phyloP scores from a whole-genome alignment of 1,139 yeast genomes.

The Nadsonia commutata region DNA sequence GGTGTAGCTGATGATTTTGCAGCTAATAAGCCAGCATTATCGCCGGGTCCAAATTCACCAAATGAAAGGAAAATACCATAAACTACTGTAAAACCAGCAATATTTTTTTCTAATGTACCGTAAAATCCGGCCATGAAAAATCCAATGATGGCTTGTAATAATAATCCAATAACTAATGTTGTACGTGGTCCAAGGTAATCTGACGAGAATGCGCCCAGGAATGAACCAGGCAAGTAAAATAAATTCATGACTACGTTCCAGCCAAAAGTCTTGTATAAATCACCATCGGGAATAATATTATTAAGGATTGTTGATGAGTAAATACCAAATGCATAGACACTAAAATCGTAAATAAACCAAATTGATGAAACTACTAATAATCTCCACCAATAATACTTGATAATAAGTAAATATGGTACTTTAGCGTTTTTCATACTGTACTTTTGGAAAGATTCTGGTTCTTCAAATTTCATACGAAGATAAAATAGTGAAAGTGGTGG shows the following conservation, averaged over 20 bases:
- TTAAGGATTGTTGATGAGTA: constrained; percentile 58
- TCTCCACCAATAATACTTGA: constrained; percentile 81
- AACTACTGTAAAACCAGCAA: constrained; percentile 70
- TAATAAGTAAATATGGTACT: constrained; percentile 52
- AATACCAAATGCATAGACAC: constrained; percentile 75
- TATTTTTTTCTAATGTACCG: constrained; percentile 36
- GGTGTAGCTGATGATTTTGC: constrained; percentile 79
- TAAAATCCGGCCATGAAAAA: constrained; percentile 70
- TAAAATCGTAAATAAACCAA: constrained; percentile 88
- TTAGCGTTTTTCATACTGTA: constrained; percentile 49
- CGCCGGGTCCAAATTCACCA: constrained; percentile 94
- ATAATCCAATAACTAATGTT: constrained; percentile 55
- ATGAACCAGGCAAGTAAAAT: constrained; percentile 82
- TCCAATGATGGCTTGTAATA: constrained; percentile 67
- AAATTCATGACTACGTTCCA: constrained; percentile 85
- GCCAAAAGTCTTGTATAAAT: constrained; percentile 66
- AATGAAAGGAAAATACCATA: constrained; percentile 75
- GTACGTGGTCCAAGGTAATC: constrained; percentile 83
- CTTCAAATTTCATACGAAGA: constrained; percentile 60
- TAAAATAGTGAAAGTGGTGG: constrained; percentile 70
- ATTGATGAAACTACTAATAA: constrained; percentile 52
- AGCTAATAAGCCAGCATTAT: constrained; percentile 76
- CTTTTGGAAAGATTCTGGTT: constrained; percentile 56
- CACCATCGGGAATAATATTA: constrained; percentile 43
- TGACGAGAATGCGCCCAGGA: constrained; percentile 67